These are phyloP conservation scores for Colletotrichum sansevieriae DNA, from an alignment of 2,329 filamentous ascomycete genomes.

Conservation along the genomic window DNA sequence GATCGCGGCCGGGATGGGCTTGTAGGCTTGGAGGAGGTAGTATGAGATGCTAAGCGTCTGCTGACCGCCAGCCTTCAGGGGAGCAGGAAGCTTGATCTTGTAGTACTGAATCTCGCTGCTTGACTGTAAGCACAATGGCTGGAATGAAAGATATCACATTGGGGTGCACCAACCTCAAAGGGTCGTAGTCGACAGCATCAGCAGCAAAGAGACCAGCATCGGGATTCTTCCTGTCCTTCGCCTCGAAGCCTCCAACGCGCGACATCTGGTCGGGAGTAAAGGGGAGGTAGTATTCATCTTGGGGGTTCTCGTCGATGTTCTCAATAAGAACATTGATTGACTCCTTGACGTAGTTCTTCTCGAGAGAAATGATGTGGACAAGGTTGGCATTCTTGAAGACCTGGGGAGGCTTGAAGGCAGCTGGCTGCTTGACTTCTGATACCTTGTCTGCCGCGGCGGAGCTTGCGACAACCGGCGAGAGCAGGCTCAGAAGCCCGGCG, in stretches of 20 bases:
- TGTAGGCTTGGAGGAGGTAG: slow-evolving; percentile 82
- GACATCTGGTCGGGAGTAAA: slow-evolving; percentile 83
- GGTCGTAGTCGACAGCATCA: slow-evolving; percentile 75
- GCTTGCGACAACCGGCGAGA: slow-evolving; percentile 60
- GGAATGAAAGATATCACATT: slow-evolving; percentile 12
- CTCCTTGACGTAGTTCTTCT: slow-evolving; percentile 93
- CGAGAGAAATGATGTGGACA: slow-evolving; percentile 88
- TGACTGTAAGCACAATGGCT: slow-evolving; percentile 1
- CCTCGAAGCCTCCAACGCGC: slow-evolving; percentile 87
- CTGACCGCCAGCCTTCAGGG: slow-evolving; percentile 81
- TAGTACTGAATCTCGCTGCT: slow-evolving; percentile 83
- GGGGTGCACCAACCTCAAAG: slow-evolving; percentile 63
- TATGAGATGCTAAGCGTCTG: slow-evolving; percentile 91
- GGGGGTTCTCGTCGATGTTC: slow-evolving; percentile 83
- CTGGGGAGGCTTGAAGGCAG: slow-evolving; percentile 85
- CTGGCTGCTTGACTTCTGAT: slow-evolving; percentile 70
- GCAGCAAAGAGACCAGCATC: slow-evolving; percentile 76
- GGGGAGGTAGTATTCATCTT: slow-evolving; percentile 91
- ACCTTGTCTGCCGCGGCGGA: slow-evolving; percentile 54
- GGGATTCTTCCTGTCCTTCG: slow-evolving; percentile 88
- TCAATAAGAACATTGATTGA: slow-evolving; percentile 94
- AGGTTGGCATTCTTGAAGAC: slow-evolving; percentile 96
- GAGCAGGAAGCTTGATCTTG: slow-evolving; percentile 80
- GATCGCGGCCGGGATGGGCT: slow-evolving; percentile 84
- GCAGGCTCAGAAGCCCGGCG: slow-evolving; percentile 70